phyloP scores from a whole-genome alignment of 2,329 filamentous ascomycete species.

The Neurospora crassa region DNA sequence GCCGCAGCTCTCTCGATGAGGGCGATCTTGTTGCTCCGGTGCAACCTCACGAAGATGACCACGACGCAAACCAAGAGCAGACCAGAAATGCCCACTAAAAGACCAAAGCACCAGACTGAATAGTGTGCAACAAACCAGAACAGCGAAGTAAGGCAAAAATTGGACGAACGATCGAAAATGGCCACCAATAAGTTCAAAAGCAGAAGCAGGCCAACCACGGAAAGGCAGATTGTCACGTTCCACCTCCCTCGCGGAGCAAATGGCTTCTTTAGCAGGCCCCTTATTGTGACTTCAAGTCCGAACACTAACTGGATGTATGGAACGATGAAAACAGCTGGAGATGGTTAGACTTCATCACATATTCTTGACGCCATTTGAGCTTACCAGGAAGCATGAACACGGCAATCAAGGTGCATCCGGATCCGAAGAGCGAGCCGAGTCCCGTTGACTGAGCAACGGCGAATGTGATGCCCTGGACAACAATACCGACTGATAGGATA shows the following conservation, averaged over 20 bases:
- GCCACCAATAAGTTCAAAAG: constrained; percentile 51
- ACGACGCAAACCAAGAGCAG: constrained; percentile 40
- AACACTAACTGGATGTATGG: constrained; percentile 59
- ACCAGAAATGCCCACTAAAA: constrained; percentile 41
- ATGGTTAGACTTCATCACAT: neutral
- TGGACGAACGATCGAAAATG: constrained; percentile 41
- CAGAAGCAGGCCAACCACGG: constrained; percentile 38
- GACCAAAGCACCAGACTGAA: constrained; percentile 44
- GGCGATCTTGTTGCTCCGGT: constrained; percentile 43
- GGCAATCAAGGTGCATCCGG: constrained; percentile 43
- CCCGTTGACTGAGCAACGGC: constrained; percentile 47
- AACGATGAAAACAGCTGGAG: constrained; percentile 53
- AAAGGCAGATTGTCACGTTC: constrained; percentile 48
- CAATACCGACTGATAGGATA: constrained; percentile 46
- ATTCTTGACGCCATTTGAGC: neutral
- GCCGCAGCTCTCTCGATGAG: constrained; percentile 51
- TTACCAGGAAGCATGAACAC: constrained; percentile 52
- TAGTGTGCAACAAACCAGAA: constrained; percentile 59
- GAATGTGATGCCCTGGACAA: constrained; percentile 49
- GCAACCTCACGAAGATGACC: constrained; percentile 48
- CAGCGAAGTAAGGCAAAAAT: constrained; percentile 57
- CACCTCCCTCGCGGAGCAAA: constrained; percentile 52
- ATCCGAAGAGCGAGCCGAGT: constrained; percentile 38
- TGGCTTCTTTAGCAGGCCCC: constrained; percentile 43
- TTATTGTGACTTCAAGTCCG: constrained; percentile 48